A percentile compares a stretch with the other conserved stretches of the same genome.
Evolutionary conservation across 495 filamentous ascomycete species (phyloP).

Genomic region (Aspergillus nanangensis): DNA sequence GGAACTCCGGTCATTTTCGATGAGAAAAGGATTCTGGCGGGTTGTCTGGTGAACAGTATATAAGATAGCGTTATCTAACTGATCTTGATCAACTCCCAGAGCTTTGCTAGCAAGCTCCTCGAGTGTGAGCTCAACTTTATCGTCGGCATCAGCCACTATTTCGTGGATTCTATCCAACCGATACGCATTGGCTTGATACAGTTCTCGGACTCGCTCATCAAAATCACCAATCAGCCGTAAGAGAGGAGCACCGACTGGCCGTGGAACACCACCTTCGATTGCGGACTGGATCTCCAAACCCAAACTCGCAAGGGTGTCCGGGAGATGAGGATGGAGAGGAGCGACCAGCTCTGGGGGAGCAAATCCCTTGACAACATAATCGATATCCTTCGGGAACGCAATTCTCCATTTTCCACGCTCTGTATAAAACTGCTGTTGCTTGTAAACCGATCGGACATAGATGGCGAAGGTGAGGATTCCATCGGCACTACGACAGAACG

Average conservation of each 20-base stretch:
- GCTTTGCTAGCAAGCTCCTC: slow-evolving; percentile 55
- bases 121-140: slow-evolving; percentile 52
- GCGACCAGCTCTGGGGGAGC: slow-evolving; percentile 51
- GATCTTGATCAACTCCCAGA: slow-evolving; percentile 37
- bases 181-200: slow-evolving; percentile 42
- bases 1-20: slow-evolving; percentile 47
- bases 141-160: slow-evolving; percentile 40
- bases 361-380: slow-evolving; percentile 64
- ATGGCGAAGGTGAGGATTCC: slow-evolving; percentile 56
- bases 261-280: slow-evolving; percentile 41
- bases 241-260: slow-evolving; percentile 30
- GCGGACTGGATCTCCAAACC: slow-evolving; percentile 36
- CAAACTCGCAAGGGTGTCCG: slow-evolving; percentile 35
- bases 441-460: slow-evolving; percentile 60
- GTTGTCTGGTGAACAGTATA: slow-evolving; percentile 67
- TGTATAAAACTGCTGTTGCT: slow-evolving; percentile 67
- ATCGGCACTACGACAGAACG: slow-evolving; percentile 18
- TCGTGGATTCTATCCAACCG: slow-evolving; percentile 47
- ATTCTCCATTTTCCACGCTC: slow-evolving; percentile 70
- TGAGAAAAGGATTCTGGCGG: slow-evolving; percentile 27
- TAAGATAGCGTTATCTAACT: slow-evolving; percentile 48
- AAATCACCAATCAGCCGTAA: slow-evolving; percentile 30
- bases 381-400: slow-evolving; percentile 33
- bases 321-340: slow-evolving; percentile 60
- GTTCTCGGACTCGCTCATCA: slow-evolving; percentile 19